phyloP scores from a whole-genome alignment of 441 rosid genomes.

The Euphorbia neoarborescens region DNA sequence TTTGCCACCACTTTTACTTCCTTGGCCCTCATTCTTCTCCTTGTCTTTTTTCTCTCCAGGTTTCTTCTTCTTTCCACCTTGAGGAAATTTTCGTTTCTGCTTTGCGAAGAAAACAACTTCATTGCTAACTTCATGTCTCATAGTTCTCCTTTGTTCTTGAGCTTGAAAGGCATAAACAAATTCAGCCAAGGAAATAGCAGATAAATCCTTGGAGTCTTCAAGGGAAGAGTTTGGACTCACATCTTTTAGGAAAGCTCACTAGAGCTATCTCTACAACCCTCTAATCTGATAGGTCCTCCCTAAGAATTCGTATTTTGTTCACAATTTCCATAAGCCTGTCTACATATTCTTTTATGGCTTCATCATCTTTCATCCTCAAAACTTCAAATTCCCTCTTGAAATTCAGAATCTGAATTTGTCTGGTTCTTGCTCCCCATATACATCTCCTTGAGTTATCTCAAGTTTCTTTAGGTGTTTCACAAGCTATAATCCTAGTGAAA shows the following conservation, averaged over 20 bases:
- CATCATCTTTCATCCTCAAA: too few species aligned
- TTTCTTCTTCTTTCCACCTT: too few species aligned
- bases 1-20: background rate
- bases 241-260: background rate
- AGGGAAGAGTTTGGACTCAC: background rate
- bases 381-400: background rate
- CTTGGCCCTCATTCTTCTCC: background rate
- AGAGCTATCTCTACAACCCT: too few species aligned
- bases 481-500: too few species aligned
- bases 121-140: background rate
- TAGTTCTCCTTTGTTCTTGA: background rate
- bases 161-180: background rate
- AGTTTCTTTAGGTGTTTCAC: background rate
- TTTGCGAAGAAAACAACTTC: background rate
- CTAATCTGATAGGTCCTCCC: too few species aligned
- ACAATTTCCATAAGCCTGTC: too few species aligned
- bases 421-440: background rate
- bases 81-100: background rate
- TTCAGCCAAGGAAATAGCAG: background rate
- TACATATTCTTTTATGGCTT: too few species aligned
- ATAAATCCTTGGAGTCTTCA: background rate
- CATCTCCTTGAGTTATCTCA: background rate
- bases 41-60: background rate
- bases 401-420: background rate
- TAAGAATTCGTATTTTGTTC: too few species aligned